Evolutionary conservation across 352 stramenopile genomes (phyloP), one percentile per base, ranked within the genome.

Genomic region (Pythium utonaiense): DNA sequence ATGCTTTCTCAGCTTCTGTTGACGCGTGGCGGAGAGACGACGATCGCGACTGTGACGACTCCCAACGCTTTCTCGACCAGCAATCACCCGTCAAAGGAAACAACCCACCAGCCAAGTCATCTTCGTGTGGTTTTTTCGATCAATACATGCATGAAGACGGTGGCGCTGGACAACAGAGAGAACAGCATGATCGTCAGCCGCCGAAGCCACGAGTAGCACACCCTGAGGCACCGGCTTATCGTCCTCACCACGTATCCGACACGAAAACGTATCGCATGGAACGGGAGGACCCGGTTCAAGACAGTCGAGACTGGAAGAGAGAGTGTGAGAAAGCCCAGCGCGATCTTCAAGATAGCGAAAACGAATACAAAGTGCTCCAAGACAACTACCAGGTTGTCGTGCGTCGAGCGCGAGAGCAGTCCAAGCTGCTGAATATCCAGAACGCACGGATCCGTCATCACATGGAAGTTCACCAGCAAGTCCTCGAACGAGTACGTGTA

Each of bases 341-440:
- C 27, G 60, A 86, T 16, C 27, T 72, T 5, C 38, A 71, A 36
- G 67, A 68, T 13, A 42, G 77, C 12, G 52, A 71, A 53, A 59
- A 34, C 7, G 60, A 75, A 16, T 73, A 71, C 19, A 64, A 66
- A 7, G 50, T 73, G 10, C 57, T 88, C 2, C 69, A 87, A 19
- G 73, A 82, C 25, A 79, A 76, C 14, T 87, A 86, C 53, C 71
- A 68, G 19, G 73, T 91, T 12, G 63, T 88, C 17, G 27, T 77
- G 34, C 75, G 81, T 6, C 79, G 83, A 14, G 72, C 76, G 1
- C 71, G 80, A 6, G 83, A 93, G 48, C 83, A 93, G 57, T 68
- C 78, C 17, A 91, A 84, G 38, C 64, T 93, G 19, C 64, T 93
- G 16, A 70, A 69, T 12, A 73, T 89, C 3, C 81, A 93, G 56